These are phyloP conservation scores for Coprinopsis marcescibilis DNA, from an alignment of 768 basidiomycete species.

Conservation along the genomic window DNA sequence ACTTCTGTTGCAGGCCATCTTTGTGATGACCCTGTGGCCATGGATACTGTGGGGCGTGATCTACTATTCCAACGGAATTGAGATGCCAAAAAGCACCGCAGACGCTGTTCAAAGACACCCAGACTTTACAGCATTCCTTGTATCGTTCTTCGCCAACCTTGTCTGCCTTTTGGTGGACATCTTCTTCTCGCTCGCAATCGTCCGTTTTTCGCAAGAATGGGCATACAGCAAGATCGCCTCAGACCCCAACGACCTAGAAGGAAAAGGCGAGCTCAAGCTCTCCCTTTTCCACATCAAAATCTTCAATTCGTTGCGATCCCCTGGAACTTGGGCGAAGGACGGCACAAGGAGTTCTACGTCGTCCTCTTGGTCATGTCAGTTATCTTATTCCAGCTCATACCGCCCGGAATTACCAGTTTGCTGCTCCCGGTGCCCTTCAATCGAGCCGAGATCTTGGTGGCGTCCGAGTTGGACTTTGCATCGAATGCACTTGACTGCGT, in stretches of 20 bases:
- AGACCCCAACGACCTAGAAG: too few relatives aligned
- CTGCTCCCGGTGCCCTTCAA: background rate
- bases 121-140: constrained; percentile 10
- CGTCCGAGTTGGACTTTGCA: background rate
- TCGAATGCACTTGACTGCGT: background rate
- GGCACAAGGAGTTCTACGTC: background rate
- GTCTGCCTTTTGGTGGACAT: constrained; percentile 9
- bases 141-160: constrained; percentile 13
- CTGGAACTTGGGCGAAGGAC: constrained; percentile 6
- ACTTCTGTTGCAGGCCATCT: too few relatives aligned
- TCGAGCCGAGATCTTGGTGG: background rate
- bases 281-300: constrained; percentile 11
- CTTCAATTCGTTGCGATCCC: constrained; percentile 14
- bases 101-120: too few relatives aligned
- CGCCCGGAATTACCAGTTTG: background rate
- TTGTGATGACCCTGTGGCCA: too few relatives aligned
- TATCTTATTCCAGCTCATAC: background rate
- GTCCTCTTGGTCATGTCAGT: background rate
- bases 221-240: too few relatives aligned
- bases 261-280: background rate
- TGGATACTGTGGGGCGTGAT: too few relatives aligned
- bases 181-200: constrained; percentile 14
- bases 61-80: too few relatives aligned
- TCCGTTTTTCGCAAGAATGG: constrained; percentile 15
- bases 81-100: too few relatives aligned